Evolutionary conservation across 805 yeast genomes (phyloP), one percentile per base, ranked within the genome.

Genomic region (Barnettozyma populi): DNA sequence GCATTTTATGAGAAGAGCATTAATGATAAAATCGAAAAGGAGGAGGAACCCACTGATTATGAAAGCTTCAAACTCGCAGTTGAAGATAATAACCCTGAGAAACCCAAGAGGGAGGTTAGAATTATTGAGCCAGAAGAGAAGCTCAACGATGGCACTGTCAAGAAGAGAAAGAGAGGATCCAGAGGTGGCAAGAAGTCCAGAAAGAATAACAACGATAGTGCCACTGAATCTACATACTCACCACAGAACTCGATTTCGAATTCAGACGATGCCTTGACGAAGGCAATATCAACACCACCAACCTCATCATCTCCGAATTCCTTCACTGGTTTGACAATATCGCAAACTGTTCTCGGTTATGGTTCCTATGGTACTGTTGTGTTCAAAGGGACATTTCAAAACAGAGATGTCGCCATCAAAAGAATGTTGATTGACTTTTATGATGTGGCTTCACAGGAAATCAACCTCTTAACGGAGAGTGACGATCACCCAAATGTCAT

Each of bases 301-400:
- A n/a, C 36, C 8, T 13, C 44, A 23, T 31, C 41, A 16, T n/a
- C 48, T 9, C 23, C 47, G n/a, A 24, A 29, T 3, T 7, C 24
- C 7, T 11, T 45, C 8, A 16, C 53, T 45, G 80, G 76, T 48
- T 65, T 88, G 52, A 69, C 74, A 0, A 77, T 92, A 3, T 79
- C 95, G 0, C 85, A 85, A 52, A 79, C 75, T 25, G 76, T 90
- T n/a, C 68, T 94, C 44, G 99, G 99, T 1, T 89, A 88, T 63
- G 99, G 99, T 1, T 88, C 97, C 1, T 96, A 90, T 57, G 99
- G 99, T 24, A 94, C 99, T 0, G 89, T 92, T 25, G 99, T 94
- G 1, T 89, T 81, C 61, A 80, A 84, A 61, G 99, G 99, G 0
- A 76, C 79, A 5, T 94, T 90, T 68, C 97, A 92, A 61, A 84